phyloP scores from a whole-genome alignment of 2,329 filamentous ascomycete species.

The Hirsutella thompsonii region DNA sequence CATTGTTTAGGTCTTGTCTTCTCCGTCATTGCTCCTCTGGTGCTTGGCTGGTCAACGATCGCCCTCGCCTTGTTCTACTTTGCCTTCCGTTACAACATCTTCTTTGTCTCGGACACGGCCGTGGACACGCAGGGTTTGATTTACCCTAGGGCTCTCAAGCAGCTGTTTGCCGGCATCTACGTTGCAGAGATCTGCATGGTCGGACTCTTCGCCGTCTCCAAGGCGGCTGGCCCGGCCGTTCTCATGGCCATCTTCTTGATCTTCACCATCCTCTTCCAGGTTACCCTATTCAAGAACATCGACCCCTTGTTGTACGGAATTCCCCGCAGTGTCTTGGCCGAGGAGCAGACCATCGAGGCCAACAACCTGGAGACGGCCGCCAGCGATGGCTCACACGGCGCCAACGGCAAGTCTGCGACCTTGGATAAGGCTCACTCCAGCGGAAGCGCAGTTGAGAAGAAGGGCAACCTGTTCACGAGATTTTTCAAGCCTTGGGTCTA shows the following conservation, averaged over 20 bases:
- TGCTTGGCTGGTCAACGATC: slow-evolving; percentile 67
- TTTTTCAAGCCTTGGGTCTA: slow-evolving; percentile 70
- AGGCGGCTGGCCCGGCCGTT: slow-evolving; percentile 54
- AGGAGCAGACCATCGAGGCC: slow-evolving; percentile 25
- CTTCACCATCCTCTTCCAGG: slow-evolving; percentile 65
- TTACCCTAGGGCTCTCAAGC: slow-evolving; percentile 80
- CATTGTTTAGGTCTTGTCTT: slow-evolving; percentile 53
- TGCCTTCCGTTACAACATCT: slow-evolving; percentile 74
- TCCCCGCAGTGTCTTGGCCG: slow-evolving; percentile 45
- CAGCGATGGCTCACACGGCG: slow-evolving; percentile 5
- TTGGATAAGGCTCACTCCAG: slow-evolving; percentile 6
- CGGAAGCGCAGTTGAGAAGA: slow-evolving; percentile 20
- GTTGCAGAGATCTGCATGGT: slow-evolving; percentile 68
- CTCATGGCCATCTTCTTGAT: slow-evolving; percentile 65
- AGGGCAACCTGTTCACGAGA: slow-evolving; percentile 39
- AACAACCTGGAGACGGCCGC: slow-evolving; percentile 11
- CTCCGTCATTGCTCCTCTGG: slow-evolving; percentile 70
- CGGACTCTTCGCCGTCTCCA: slow-evolving; percentile 64
- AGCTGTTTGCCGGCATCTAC: slow-evolving; percentile 72
- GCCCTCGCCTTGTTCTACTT: slow-evolving; percentile 71
- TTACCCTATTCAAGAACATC: slow-evolving; percentile 57
- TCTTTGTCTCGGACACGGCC: slow-evolving; percentile 66
- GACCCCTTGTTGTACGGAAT: slow-evolving; percentile 60
- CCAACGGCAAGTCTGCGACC: slow-evolving; percentile 8
- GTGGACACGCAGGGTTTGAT: slow-evolving; percentile 83